These are phyloP conservation scores for Talaromyces sp. DNA, from an alignment of 2,329 filamentous ascomycete species.

Conservation along the genomic window DNA sequence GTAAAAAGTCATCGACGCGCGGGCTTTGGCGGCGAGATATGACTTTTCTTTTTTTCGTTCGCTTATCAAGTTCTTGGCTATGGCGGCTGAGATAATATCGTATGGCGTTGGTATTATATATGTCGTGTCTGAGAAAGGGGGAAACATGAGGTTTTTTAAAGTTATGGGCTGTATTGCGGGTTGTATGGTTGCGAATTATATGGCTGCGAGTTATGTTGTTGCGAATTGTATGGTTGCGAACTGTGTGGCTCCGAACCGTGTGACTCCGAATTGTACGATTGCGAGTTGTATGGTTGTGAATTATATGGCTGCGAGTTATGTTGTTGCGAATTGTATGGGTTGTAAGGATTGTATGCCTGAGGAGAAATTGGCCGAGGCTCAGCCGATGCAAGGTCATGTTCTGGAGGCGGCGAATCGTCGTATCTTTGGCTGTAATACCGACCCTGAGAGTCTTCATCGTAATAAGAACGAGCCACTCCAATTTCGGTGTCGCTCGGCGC, in stretches of 20 bases:
- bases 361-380: constrained; percentile 11
- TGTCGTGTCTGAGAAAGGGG: neutral
- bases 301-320: neutral
- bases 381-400: neutral
- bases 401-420: neutral
- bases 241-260: neutral
- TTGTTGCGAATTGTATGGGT: neutral
- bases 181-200: neutral
- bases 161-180: neutral
- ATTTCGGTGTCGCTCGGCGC: constrained; percentile 10
- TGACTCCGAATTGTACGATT: too few relatives aligned
- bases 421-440: constrained; percentile 10
- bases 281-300: neutral
- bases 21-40: neutral
- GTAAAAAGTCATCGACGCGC: neutral
- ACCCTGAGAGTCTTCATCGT: constrained; percentile 13
- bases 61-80: neutral
- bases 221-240: constrained; percentile 1
- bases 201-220: neutral
- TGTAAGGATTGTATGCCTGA: constrained; percentile 6
- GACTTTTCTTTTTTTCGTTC: neutral
- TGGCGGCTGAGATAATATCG: neutral
- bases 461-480: constrained; percentile 13
- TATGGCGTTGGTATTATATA: neutral
- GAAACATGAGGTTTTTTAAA: neutral